A percentile compares a stretch with the other conserved stretches of the same genome.
Evolutionary conservation across 1,284 basidiomycete species (phyloP).

Genomic region (Apiotrichum siamense): DNA sequence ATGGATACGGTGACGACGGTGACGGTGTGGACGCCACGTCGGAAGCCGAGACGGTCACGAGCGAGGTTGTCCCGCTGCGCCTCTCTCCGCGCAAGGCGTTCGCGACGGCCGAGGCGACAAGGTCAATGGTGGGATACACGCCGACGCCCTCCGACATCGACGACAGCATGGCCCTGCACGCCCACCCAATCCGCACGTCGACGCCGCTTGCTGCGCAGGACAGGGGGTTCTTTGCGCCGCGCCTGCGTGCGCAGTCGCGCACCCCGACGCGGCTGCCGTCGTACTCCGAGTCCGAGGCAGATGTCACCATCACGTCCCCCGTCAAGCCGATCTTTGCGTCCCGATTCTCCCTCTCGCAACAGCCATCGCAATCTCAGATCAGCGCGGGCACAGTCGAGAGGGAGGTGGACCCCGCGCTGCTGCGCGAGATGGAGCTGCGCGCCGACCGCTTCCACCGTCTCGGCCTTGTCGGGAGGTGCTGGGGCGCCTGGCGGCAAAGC

Average conservation of each 20-base stretch:
- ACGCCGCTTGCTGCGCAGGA: slow-evolving; percentile 9
- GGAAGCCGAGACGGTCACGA: slow-evolving; percentile 2
- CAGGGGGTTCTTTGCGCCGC: slow-evolving; percentile 3
- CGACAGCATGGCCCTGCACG: slow-evolving; percentile 1
- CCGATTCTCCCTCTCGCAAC: too few relatives aligned
- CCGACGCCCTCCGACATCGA: slow-evolving; percentile 5
- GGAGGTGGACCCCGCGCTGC: slow-evolving; percentile 1
- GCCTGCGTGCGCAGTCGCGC: neutral
- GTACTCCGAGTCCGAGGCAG: slow-evolving; percentile 7
- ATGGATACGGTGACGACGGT: slow-evolving; percentile 27
- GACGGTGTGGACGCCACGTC: too few relatives aligned
- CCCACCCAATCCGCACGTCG: slow-evolving; percentile 7
- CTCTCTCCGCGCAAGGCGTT: slow-evolving; percentile 9
- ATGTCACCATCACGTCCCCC: slow-evolving; percentile 4
- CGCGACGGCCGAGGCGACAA: neutral
- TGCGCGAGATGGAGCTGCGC: slow-evolving; percentile 27
- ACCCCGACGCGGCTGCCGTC: slow-evolving; percentile 3
- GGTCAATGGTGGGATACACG: slow-evolving; percentile 14
- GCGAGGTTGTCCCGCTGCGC: slow-evolving; percentile 1
- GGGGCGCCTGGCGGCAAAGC: slow-evolving; percentile 37
- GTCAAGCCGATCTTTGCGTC: too few relatives aligned
- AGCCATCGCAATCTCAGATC: too few relatives aligned
- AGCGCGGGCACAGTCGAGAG: neutral
- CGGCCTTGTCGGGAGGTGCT: slow-evolving; percentile 41
- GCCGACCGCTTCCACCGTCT: slow-evolving; percentile 38